A percentile compares a stretch with the other conserved stretches of the same genome.
These are phyloP conservation scores for Pistacia atlantica DNA, from an alignment of 345 rosid genomes.

Conservation along the genomic window DNA sequence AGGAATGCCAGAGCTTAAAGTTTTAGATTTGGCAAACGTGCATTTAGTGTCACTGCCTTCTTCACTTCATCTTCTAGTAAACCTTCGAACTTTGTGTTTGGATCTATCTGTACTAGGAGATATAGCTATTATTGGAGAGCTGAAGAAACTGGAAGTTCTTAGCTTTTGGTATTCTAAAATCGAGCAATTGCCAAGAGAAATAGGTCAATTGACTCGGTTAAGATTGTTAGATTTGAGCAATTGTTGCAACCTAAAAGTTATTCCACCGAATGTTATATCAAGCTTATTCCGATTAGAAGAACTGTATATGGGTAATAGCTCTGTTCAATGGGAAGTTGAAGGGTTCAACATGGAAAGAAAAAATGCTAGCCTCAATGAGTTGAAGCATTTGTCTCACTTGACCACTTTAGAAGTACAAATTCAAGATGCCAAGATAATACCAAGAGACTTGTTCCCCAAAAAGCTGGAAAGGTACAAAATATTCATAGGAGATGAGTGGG, in stretches of 20 bases:
- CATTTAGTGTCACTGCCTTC: slow-evolving; percentile 8
- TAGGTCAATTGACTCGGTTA: slow-evolving; percentile 22
- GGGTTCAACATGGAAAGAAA: not conserved
- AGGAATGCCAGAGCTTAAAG: slow-evolving; percentile 24
- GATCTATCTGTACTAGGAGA: not conserved
- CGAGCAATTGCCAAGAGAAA: slow-evolving; percentile 19
- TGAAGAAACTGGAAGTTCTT: slow-evolving; percentile 24
- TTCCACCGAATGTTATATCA: slow-evolving; percentile 19
- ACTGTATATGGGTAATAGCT: slow-evolving; percentile 20
- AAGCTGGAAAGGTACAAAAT: not conserved
- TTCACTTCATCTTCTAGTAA: slow-evolving; percentile 6
- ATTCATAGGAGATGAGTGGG: not conserved
- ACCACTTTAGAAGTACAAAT: slow-evolving; percentile 20
- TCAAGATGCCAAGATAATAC: not conserved
- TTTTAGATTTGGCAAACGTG: slow-evolving; percentile 15
- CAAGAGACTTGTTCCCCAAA: not conserved
- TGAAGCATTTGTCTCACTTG: slow-evolving; percentile 19
- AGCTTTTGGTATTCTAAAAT: slow-evolving; percentile 10
- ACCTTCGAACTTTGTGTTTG: slow-evolving; percentile 28
- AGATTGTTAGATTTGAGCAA: slow-evolving; percentile 12
- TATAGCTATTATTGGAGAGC: not conserved
- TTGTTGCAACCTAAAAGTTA: slow-evolving; percentile 13
- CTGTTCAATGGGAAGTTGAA: slow-evolving; percentile 21
- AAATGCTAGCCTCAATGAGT: slow-evolving; percentile 27
- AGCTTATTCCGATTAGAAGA: slow-evolving; percentile 32